These are phyloP conservation scores for Tetrahymena elliotti DNA, from an alignment of 73 alveolate genomes.

Conservation along the genomic window DNA sequence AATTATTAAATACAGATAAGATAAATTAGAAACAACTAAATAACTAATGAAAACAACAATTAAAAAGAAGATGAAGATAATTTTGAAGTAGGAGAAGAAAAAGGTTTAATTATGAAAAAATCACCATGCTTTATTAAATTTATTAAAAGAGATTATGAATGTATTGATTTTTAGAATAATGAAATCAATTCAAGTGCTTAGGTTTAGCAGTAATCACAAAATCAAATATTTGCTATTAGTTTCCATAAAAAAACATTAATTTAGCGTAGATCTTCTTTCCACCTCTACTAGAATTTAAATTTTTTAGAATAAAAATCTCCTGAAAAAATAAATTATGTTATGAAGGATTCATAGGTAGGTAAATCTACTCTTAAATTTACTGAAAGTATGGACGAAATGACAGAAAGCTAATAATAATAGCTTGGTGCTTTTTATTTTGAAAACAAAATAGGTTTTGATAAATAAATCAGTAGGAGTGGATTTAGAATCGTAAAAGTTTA, in stretches of 20 bases:
- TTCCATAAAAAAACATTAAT: not conserved
- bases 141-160: not conserved
- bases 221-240: not conserved
- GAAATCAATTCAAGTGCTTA: not conserved
- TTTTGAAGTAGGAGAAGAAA: not conserved
- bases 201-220: not conserved
- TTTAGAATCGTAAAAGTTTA: not conserved
- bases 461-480: not conserved
- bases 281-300: not conserved
- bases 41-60: not conserved
- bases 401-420: not conserved
- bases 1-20: not conserved
- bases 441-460: not conserved
- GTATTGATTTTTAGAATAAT: not conserved
- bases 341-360: not conserved
- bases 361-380: not conserved
- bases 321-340: not conserved
- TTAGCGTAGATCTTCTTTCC: not conserved
- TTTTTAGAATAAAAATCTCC: not conserved
- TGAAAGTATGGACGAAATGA: not conserved
- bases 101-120: not conserved
- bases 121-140: not conserved
- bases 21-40: not conserved
- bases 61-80: not conserved
- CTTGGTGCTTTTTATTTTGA: not conserved